phyloP scores from a whole-genome alignment of 108 stramenopile genomes.

The Nitzschia sp. region DNA sequence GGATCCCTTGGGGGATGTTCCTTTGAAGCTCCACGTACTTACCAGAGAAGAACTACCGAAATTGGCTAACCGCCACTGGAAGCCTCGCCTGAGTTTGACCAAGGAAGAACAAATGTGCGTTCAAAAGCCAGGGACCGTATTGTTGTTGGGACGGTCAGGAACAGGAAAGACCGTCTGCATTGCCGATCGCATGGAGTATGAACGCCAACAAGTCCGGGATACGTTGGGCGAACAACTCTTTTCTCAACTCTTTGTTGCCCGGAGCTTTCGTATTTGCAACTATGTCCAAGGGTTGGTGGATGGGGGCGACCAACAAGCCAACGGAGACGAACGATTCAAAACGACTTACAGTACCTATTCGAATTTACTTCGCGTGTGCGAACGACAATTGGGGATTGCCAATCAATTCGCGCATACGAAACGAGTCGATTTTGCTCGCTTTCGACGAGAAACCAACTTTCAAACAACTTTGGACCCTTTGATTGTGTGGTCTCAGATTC shows the following conservation, averaged over 20 bases:
- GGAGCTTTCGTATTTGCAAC: constrained; percentile 36
- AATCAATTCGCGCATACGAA: not conserved
- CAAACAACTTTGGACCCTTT: constrained; percentile 29
- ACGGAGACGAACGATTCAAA: constrained; percentile 22
- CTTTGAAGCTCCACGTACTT: constrained; percentile 50
- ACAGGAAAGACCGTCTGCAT: constrained; percentile 64
- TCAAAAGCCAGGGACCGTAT: constrained; percentile 45
- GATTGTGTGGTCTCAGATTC: constrained; percentile 56
- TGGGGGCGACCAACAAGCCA: not conserved
- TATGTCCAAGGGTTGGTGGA: constrained; percentile 45
- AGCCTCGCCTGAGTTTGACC: constrained; percentile 47
- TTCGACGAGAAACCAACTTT: constrained; percentile 43
- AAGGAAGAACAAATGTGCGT: constrained; percentile 48
- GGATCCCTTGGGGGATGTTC: constrained; percentile 43
- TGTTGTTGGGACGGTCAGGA: constrained; percentile 52
- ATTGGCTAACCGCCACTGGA: constrained; percentile 27
- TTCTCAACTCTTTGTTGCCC: constrained; percentile 52
- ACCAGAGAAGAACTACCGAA: constrained; percentile 26
- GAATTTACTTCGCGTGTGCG: not conserved
- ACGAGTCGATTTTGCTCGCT: constrained; percentile 29
- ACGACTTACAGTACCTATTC: constrained; percentile 6
- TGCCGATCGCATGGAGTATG: constrained; percentile 50
- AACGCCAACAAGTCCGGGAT: constrained; percentile 22
- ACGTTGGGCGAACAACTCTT: constrained; percentile 15
- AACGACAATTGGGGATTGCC: not conserved